These are phyloP conservation scores for Chaetomium fimeti DNA, from an alignment of 495 filamentous ascomycete genomes.

Conservation along the genomic window DNA sequence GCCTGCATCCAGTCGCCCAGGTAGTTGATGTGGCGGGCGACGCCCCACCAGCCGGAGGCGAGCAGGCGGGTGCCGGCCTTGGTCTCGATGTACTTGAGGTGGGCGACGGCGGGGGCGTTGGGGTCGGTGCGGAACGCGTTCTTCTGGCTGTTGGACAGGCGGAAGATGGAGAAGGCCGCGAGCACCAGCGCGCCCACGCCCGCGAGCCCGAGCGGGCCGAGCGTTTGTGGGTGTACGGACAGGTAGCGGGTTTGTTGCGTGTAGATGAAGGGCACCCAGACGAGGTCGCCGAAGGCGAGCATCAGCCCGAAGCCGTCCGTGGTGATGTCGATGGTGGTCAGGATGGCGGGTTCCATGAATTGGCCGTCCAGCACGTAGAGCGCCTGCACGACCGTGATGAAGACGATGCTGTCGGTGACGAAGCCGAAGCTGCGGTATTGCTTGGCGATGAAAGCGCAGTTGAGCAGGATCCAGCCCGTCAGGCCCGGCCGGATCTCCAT, in stretches of 20 bases:
- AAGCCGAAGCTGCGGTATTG: slow-evolving; percentile 83
- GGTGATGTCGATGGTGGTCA: slow-evolving; percentile 96
- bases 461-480: slow-evolving; percentile 83
- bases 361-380: slow-evolving; percentile 83
- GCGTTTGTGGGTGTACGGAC: slow-evolving; percentile 71
- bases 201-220: slow-evolving; percentile 63
- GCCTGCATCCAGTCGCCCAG: slow-evolving; percentile 95
- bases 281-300: slow-evolving; percentile 91
- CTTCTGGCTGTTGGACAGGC: slow-evolving; percentile 87
- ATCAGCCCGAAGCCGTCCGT: slow-evolving; percentile 96
- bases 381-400: slow-evolving; percentile 74
- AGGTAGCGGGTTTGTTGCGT: slow-evolving; percentile 85
- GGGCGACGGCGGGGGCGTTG: slow-evolving; percentile 70
- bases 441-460: slow-evolving; percentile 80
- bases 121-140: slow-evolving; percentile 89
- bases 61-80: slow-evolving; percentile 77
- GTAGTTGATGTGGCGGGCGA: slow-evolving; percentile 93
- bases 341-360: slow-evolving; percentile 87
- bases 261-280: slow-evolving; percentile 92
- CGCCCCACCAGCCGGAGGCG: slow-evolving; percentile 92
- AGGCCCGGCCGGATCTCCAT: slow-evolving; percentile 90
- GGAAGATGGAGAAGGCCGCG: slow-evolving; percentile 85
- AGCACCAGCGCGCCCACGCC: slow-evolving; percentile 63
- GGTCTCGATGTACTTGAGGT: slow-evolving; percentile 87
- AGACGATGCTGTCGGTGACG: slow-evolving; percentile 82